Evolutionary conservation across 208 protist species (phyloP).

Genomic region (Acanthamoeba royreba): DNA sequence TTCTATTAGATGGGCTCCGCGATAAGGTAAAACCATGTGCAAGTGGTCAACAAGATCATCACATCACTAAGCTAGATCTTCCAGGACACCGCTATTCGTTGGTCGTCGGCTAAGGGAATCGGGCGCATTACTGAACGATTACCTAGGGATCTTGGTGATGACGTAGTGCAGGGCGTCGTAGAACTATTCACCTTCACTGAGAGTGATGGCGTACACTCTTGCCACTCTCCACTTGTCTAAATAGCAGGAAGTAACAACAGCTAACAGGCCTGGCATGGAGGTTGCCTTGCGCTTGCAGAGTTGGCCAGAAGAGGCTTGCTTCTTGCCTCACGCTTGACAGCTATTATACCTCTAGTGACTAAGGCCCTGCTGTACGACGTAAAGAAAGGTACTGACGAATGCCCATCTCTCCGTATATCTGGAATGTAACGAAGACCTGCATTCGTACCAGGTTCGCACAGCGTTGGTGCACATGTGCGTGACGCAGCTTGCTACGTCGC

Average conservation of each 20-base stretch:
- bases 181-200: slow-evolving; percentile 74
- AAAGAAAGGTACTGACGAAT: slow-evolving; percentile 82
- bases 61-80: not conserved
- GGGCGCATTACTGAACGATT: slow-evolving; percentile 91
- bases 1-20: slow-evolving; percentile 64
- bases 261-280: slow-evolving; percentile 91
- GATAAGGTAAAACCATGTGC: slow-evolving; percentile 41
- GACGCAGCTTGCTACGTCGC: slow-evolving; percentile 97
- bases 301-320: slow-evolving; percentile 92
- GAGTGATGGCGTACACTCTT: not conserved
- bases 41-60: not conserved
- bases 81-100: slow-evolving; percentile 93
- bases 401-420: slow-evolving; percentile 10
- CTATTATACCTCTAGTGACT: slow-evolving; percentile 74
- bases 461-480: slow-evolving; percentile 95
- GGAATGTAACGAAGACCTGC: not conserved
- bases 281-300: slow-evolving; percentile 93
- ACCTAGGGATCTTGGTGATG: slow-evolving; percentile 84
- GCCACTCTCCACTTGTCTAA: not conserved
- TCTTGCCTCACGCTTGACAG: slow-evolving; percentile 79
- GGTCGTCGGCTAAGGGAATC: slow-evolving; percentile 95
- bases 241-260: too few relatives aligned
- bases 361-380: slow-evolving; percentile 91
- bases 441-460: slow-evolving; percentile 70
- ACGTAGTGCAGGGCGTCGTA: slow-evolving; percentile 87